Evolutionary conservation across 306 rosid genomes (phyloP).

Genomic region (Aeschynomene evenia): DNA sequence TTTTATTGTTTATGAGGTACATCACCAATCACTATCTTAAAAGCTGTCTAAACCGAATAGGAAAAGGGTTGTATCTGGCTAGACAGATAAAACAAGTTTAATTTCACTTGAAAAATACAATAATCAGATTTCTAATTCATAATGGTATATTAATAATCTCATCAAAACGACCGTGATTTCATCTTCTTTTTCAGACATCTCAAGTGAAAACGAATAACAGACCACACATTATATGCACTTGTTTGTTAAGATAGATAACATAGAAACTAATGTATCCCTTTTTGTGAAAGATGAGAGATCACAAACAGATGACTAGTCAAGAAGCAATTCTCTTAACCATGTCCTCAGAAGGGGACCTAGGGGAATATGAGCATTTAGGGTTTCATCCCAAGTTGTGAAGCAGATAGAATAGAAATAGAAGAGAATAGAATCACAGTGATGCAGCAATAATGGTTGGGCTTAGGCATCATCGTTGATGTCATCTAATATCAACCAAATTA

Average conservation of each 20-base stretch:
- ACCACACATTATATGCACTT: too few species aligned
- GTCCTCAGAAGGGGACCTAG: background rate
- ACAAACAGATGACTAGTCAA: constrained; percentile 6
- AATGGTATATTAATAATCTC: too few species aligned
- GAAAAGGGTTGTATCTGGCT: background rate
- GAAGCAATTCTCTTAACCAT: background rate
- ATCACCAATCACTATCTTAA: constrained; percentile 20
- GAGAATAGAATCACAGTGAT: constrained; percentile 33
- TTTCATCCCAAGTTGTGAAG: constrained; percentile 2
- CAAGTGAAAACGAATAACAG: too few species aligned
- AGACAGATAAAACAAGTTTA: background rate
- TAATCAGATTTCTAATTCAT: background rate
- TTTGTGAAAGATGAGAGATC: background rate
- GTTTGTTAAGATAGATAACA: too few species aligned
- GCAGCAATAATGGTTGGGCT: constrained; percentile 34
- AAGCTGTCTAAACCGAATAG: background rate
- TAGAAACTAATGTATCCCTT: too few species aligned
- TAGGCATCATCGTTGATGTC: constrained; percentile 32
- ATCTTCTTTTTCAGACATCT: too few species aligned
- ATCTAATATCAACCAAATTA: constrained; percentile 35
- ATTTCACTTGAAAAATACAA: background rate
- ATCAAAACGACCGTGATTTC: too few species aligned
- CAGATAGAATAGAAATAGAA: too few species aligned
- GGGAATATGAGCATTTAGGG: background rate
- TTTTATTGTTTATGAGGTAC: constrained; percentile 28